phyloP scores from a whole-genome alignment of 176 grass and related monocot species.

The Oryza coarctata region DNA sequence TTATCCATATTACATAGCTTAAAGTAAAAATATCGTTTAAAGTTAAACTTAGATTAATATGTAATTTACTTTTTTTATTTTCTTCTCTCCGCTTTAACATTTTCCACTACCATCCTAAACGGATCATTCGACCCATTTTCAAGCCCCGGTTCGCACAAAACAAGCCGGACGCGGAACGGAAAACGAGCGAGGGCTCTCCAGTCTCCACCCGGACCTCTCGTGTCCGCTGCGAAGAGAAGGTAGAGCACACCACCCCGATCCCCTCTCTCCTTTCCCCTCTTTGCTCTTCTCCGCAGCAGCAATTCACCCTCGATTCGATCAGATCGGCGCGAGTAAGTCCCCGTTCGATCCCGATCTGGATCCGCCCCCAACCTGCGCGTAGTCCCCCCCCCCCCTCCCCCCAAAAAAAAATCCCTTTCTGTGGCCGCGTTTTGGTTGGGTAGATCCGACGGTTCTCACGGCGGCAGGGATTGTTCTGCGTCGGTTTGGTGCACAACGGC shows the following conservation, averaged over 20 bases:
- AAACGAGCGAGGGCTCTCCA: constrained; percentile 7
- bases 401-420: neutral
- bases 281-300: neutral
- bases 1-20: too few relatives aligned
- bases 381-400: neutral
- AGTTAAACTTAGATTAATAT: too few relatives aligned
- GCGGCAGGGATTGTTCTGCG: neutral
- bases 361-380: neutral
- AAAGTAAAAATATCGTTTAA: too few relatives aligned
- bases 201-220: neutral
- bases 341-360: neutral
- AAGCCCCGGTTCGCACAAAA: neutral
- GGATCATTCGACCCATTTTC: neutral
- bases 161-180: neutral
- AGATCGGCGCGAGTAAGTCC: neutral
- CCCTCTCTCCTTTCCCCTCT: neutral
- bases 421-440: neutral
- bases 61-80: too few relatives aligned
- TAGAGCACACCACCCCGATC: neutral
- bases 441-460: neutral
- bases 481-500: neutral
- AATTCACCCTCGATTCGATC: neutral
- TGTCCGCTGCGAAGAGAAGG: constrained; percentile 25
- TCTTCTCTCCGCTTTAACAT: too few relatives aligned
- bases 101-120: too few relatives aligned